Conservation (phyloP, 345 rosid species). For the Salix dunnii region DNA sequence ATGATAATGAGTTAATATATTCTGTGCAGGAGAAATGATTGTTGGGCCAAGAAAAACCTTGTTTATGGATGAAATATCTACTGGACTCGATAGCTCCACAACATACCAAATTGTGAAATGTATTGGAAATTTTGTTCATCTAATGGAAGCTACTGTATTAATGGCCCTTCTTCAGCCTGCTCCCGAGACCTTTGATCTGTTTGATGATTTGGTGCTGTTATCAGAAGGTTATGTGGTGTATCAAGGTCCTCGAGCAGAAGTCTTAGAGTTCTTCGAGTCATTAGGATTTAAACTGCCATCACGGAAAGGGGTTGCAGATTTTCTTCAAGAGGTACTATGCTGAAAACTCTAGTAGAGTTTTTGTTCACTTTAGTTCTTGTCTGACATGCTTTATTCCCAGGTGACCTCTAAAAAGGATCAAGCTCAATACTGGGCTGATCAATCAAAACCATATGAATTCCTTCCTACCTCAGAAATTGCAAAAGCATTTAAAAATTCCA, state of each 20-base stretch:
- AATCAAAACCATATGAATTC: constrained; percentile 59
- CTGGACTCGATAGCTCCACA: constrained; percentile 94
- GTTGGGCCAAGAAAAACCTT: constrained; percentile 95
- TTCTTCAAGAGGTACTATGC: constrained; percentile 82
- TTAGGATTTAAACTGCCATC: constrained; percentile 77
- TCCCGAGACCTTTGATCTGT: constrained; percentile 89
- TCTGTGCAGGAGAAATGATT: constrained; percentile 80
- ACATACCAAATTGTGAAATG: constrained; percentile 88
- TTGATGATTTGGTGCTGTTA: constrained; percentile 76
- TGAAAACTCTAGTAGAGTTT: constrained; percentile 7
- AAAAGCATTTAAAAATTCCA: constrained; percentile 58
- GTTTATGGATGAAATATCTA: constrained; percentile 97
- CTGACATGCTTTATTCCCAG: constrained; percentile 34
- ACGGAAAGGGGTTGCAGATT: constrained; percentile 88
- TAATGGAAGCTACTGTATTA: constrained; percentile 82
- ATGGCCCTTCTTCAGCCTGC: constrained; percentile 98
- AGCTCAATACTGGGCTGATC: constrained; percentile 94
- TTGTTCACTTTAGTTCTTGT: constrained; percentile 7
- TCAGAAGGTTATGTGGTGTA: constrained; percentile 87
- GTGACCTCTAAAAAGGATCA: constrained; percentile 93
- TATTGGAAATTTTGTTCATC: constrained; percentile 72
- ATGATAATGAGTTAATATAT: background rate
- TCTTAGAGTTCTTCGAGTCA: constrained; percentile 75
- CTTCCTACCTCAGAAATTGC: constrained; percentile 68
- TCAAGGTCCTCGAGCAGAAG: constrained; percentile 76